Evolutionary conservation across 2,329 filamentous ascomycete genomes (phyloP).

Genomic region (Neurospora sp.): DNA sequence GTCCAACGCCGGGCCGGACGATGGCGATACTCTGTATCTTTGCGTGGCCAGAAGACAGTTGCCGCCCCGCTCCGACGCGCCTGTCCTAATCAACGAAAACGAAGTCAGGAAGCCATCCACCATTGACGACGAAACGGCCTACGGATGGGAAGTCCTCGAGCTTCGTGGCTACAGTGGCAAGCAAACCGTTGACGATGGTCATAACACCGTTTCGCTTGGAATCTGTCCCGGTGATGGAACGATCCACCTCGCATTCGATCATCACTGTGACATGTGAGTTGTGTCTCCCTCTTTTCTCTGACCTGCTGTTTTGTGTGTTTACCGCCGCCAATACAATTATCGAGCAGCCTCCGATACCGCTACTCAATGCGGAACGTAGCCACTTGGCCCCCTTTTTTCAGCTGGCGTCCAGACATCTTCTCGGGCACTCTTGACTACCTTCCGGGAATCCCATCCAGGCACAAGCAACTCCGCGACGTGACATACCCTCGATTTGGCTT

Average conservation of each 20-base stretch:
- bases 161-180: slow-evolving; percentile 34
- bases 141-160: slow-evolving; percentile 33
- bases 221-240: slow-evolving; percentile 39
- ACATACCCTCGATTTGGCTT: slow-evolving; percentile 40
- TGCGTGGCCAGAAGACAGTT: slow-evolving; percentile 36
- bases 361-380: slow-evolving; percentile 25
- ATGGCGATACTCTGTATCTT: slow-evolving; percentile 28
- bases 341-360: slow-evolving; percentile 27
- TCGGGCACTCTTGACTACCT: slow-evolving; percentile 25
- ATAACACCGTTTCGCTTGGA: slow-evolving; percentile 43
- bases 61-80: slow-evolving; percentile 17
- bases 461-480: slow-evolving; percentile 27
- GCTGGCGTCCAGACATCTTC: slow-evolving; percentile 24
- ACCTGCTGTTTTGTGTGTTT: neutral
- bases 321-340: neutral
- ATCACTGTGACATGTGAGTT: slow-evolving; percentile 30
- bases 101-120: neutral
- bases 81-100: neutral
- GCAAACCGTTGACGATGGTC: slow-evolving; percentile 39
- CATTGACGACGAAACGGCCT: neutral
- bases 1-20: slow-evolving; percentile 14
- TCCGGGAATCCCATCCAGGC: slow-evolving; percentile 22
- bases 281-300: neutral
- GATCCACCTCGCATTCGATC: slow-evolving; percentile 43
- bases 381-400: neutral